Percentiles rank a stretch among this genome's conserved stretches.
Evolutionary conservation across 139 green algal genomes (phyloP).

Genomic region (Edaphochlamys debaryana): DNA sequence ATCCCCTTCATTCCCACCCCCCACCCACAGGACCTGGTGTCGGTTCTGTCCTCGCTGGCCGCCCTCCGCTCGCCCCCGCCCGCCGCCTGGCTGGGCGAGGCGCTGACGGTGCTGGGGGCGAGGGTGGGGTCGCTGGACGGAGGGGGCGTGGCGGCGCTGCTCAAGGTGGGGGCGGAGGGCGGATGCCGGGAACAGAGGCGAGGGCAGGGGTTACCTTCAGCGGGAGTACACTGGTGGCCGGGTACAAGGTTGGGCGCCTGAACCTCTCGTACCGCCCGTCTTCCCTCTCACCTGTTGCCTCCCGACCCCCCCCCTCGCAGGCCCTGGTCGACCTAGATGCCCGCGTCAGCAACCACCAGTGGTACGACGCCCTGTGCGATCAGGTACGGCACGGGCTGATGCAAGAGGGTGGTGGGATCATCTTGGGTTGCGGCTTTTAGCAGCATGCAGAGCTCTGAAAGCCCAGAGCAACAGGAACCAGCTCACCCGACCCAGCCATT

Average conservation of each 20-base stretch:
- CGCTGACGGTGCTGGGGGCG: constrained; percentile 25
- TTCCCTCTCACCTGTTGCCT: not conserved
- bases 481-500: too few species aligned
- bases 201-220: not conserved
- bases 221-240: too few species aligned
- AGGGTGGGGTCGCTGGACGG: constrained; percentile 21
- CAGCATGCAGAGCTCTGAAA: too few species aligned
- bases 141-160: constrained; percentile 15
- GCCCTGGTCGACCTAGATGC: constrained; percentile 39
- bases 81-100: constrained; percentile 28
- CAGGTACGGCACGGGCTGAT: constrained; percentile 10
- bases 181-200: too few species aligned
- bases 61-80: constrained; percentile 2
- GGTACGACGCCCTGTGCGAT: constrained; percentile 36
- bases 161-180: constrained; percentile 3
- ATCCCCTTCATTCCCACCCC: too few species aligned
- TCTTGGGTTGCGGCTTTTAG: not conserved
- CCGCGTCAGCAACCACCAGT: constrained; percentile 28
- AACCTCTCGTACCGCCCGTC: too few species aligned
- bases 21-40: constrained; percentile 38
- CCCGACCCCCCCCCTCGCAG: not conserved
- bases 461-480: too few species aligned
- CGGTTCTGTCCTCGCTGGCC: constrained; percentile 15
- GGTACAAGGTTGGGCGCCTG: too few species aligned
- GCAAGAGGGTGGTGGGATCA: not conserved